Percentiles rank a stretch among this genome's conserved stretches.
phyloP scores from a whole-genome alignment of 2,329 filamentous ascomycete genomes.

The Calonectria hawksworthii region DNA sequence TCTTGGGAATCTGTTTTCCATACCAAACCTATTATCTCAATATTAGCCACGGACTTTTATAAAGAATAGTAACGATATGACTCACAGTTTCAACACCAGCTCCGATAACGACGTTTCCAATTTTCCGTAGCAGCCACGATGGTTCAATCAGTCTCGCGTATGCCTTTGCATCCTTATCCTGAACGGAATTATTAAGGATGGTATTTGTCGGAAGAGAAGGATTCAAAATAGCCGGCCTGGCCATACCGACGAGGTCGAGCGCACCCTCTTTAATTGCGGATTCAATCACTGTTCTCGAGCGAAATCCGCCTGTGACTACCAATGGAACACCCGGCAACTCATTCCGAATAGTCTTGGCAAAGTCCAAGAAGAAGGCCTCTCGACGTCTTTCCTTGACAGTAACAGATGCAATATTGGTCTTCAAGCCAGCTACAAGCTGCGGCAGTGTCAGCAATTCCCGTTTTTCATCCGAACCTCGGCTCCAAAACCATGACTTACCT shows the following conservation, averaged over 20 bases:
- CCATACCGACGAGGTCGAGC: neutral
- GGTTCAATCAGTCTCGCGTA: neutral
- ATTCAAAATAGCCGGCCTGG: neutral
- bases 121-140: neutral
- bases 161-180: neutral
- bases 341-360: neutral
- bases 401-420: neutral
- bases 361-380: constrained; percentile 13
- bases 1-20: neutral
- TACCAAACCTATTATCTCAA: neutral
- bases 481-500: neutral
- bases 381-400: neutral
- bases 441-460: too few species aligned
- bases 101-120: neutral
- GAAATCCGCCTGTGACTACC: constrained; percentile 3
- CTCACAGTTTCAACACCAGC: neutral
- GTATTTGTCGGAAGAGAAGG: neutral
- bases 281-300: neutral
- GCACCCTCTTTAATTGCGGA: neutral
- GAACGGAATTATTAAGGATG: neutral
- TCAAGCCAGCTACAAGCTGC: neutral
- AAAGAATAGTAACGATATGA: neutral
- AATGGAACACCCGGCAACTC: neutral
- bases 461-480: too few species aligned
- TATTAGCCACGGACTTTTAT: neutral